Conservation (phyloP, 179 eudicot genomes). For the Silene vulgaris region DNA sequence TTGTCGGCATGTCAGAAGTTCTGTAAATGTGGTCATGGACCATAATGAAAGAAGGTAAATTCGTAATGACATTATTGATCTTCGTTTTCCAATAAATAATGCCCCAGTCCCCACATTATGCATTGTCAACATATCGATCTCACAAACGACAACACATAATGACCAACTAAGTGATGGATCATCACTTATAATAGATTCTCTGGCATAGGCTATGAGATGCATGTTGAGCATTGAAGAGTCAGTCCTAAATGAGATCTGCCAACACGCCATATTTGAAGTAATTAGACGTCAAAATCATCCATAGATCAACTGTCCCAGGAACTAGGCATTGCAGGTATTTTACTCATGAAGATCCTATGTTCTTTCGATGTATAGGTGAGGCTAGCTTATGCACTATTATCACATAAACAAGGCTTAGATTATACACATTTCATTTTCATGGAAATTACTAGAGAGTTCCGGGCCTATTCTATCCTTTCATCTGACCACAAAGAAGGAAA, state of each 20-base stretch:
- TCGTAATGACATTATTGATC: background rate
- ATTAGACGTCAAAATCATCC: conserved; percentile 4
- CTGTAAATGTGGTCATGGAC: background rate
- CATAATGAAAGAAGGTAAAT: no score
- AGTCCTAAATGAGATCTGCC: background rate
- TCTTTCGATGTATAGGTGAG: background rate
- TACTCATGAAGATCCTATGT: background rate
- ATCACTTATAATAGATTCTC: background rate
- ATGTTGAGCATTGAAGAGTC: background rate
- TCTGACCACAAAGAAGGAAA: background rate
- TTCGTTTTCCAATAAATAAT: background rate
- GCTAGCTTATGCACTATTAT: background rate
- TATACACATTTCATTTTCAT: background rate
- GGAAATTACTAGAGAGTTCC: background rate
- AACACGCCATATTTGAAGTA: background rate
- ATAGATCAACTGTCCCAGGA: background rate
- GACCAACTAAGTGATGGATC: background rate
- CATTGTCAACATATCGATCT: background rate
- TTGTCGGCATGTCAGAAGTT: background rate
- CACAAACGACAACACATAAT: background rate
- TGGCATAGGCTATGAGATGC: background rate
- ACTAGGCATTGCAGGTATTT: no score
- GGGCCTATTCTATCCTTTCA: background rate
- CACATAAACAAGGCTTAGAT: background rate
- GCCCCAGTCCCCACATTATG: background rate